Evolutionary conservation across 2,329 filamentous ascomycete genomes (phyloP), one percentile per base, ranked within the genome.

Genomic region (Fusarium illudens): DNA sequence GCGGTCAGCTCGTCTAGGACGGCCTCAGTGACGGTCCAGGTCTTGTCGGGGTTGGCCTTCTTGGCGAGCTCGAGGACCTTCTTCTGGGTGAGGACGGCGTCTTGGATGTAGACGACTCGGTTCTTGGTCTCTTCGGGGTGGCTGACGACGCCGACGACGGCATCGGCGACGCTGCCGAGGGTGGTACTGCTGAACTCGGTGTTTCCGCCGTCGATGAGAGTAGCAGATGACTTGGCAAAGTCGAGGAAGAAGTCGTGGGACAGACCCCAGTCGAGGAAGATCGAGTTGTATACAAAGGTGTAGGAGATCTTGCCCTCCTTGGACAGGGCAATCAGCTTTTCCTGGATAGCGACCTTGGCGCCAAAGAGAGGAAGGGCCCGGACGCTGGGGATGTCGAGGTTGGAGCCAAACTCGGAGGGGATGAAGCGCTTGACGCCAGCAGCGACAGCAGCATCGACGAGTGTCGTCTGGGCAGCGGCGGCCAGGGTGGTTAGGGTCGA

Each of bases 351-450:
- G 20, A 83, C 49, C 74, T 91, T 91, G 62, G 75, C 75, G 2
- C 73, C 75, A 60, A 87, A 89, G 2, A 88, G 72, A 2, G 87
- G 83, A 1, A 90, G 80, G 3, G 76, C 51, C 57, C 79, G 66
- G 48, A 76, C 68, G 54, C 81, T 73, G 8, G 76, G 75, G 19
- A 75, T 58, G 17, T 54, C 33, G 10, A 78, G 59, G 77, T 82
- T 75, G 42, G 73, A 71, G 32, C 81, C 81, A 50, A 84, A 91
- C 62, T 90, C 88, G 3, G 85, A 85, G 3, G 88, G 87, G 30
- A 91, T 76, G 78, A 90, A 88, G 12, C 87, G 83, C 72, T 87
- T 82, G 0, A 91, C 87, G 6, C 88, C 87, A 4, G 87, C 87
- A 4, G 82, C 82, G 27, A 87, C 78, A 30, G 87, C 84, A 1